Conservation (phyloP, 768 basidiomycete genomes). For the Tulasnella sp. region DNA sequence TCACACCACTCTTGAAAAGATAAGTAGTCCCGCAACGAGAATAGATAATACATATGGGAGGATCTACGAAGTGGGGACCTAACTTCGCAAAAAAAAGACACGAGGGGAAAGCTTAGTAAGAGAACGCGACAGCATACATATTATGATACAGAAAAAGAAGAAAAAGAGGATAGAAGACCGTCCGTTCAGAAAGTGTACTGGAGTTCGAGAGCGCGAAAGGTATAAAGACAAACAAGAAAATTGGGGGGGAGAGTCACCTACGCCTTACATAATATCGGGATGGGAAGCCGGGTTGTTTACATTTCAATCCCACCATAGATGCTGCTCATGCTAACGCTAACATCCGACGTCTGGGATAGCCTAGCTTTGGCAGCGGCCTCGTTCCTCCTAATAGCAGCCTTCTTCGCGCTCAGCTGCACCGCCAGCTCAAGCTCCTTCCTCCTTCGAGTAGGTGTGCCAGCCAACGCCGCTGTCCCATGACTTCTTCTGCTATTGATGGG, state of each 20-base stretch:
- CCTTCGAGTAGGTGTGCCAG: neutral
- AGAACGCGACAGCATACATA: neutral
- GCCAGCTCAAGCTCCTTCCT: neutral
- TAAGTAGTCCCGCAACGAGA: neutral
- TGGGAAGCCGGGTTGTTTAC: neutral
- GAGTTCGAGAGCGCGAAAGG: too few relatives aligned
- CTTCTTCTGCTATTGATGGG: neutral
- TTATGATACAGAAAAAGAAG: neutral
- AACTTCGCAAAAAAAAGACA: neutral
- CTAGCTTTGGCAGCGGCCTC: neutral
- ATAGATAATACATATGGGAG: neutral
- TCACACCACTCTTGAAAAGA: too few relatives aligned
- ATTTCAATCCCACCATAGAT: neutral
- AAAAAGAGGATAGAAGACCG: neutral
- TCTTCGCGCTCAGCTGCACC: conserved; percentile 15
- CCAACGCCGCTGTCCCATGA: neutral
- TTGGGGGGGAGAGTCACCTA: neutral
- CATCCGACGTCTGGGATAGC: neutral
- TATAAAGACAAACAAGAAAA: neutral
- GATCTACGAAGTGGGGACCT: neutral
- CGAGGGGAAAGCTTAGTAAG: neutral
- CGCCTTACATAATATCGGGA: neutral
- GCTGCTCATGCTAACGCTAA: neutral
- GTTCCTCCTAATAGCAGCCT: conserved; percentile 15
- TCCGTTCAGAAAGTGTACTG: too few relatives aligned